These are phyloP conservation scores for Termitomyces sp. DNA, from an alignment of 768 basidiomycete genomes.

Conservation along the genomic window DNA sequence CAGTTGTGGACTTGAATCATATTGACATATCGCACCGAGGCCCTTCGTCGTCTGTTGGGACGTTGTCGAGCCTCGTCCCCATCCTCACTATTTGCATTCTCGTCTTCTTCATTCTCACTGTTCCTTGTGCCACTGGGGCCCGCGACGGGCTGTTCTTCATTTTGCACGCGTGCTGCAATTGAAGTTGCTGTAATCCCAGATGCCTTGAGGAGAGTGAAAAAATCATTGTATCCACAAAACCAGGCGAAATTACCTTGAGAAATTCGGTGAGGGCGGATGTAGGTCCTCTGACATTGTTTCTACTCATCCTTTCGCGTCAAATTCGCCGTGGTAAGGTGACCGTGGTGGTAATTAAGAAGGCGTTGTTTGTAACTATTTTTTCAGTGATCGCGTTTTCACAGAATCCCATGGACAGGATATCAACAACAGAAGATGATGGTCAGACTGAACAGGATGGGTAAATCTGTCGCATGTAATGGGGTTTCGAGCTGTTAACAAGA, in stretches of 20 bases:
- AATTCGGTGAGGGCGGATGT: conserved; percentile 83
- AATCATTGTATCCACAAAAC: neutral
- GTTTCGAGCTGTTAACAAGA: no score
- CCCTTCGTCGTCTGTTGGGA: no score
- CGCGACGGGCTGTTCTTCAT: conserved; percentile 33
- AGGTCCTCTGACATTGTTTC: conserved; percentile 70
- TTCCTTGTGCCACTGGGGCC: conserved; percentile 33
- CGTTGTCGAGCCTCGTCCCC: no score
- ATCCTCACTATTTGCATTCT: conserved; percentile 2
- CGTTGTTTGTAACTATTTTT: conserved; percentile 11
- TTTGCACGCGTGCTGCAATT: conserved; percentile 31
- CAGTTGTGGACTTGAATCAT: no score
- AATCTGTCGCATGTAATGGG: no score
- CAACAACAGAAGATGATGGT: no score
- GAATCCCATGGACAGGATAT: no score
- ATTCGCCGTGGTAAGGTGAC: no score
- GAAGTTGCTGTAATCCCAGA: conserved; percentile 44
- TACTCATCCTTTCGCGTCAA: conserved; percentile 11
- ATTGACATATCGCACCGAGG: no score
- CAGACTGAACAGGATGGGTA: no score
- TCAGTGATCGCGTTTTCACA: conserved; percentile 1
- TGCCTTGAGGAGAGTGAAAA: conserved; percentile 23
- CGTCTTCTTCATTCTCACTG: conserved; percentile 6
- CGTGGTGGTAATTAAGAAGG: conserved; percentile 12
- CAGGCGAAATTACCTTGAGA: conserved; percentile 44